phyloP scores from a whole-genome alignment of 768 basidiomycete species.

The Boletus reticuloceps region DNA sequence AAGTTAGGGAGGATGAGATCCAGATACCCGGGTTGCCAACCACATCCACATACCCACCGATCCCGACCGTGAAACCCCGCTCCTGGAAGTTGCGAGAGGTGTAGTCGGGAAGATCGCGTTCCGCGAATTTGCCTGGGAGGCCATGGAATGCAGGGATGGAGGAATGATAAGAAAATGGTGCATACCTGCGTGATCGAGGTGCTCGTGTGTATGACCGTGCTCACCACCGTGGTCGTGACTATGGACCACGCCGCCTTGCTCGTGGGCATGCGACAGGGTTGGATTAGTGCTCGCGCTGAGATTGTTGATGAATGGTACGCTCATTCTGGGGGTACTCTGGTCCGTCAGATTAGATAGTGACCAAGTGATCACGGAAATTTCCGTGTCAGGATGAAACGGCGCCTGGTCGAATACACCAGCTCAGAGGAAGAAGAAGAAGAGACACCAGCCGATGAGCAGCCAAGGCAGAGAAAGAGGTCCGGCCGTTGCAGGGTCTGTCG shows the following conservation, averaged over 20 bases:
- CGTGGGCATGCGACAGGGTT: constrained; percentile 51
- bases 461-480: constrained; percentile 43
- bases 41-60: constrained; percentile 76
- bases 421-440: constrained; percentile 28
- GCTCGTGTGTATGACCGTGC: constrained; percentile 95
- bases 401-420: constrained; percentile 49
- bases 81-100: constrained; percentile 81
- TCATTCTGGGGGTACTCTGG: constrained; percentile 37
- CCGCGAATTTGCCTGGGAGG: constrained; percentile 77
- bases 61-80: constrained; percentile 95
- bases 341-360: constrained; percentile 5
- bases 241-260: constrained; percentile 35
- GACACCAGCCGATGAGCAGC: not conserved
- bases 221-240: constrained; percentile 64
- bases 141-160: not conserved
- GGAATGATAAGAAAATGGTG: not conserved
- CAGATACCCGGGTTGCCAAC: not conserved
- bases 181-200: constrained; percentile 83
- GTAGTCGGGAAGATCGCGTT: constrained; percentile 92
- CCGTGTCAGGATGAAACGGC: constrained; percentile 25
- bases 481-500: not conserved
- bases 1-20: not conserved
- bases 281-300: constrained; percentile 40
- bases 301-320: constrained; percentile 74
- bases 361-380: constrained; percentile 3